Base-by-base conservation (phyloP, 2,329 filamentous ascomycete species). In the Calonectria pseudoturangicola region DNA sequence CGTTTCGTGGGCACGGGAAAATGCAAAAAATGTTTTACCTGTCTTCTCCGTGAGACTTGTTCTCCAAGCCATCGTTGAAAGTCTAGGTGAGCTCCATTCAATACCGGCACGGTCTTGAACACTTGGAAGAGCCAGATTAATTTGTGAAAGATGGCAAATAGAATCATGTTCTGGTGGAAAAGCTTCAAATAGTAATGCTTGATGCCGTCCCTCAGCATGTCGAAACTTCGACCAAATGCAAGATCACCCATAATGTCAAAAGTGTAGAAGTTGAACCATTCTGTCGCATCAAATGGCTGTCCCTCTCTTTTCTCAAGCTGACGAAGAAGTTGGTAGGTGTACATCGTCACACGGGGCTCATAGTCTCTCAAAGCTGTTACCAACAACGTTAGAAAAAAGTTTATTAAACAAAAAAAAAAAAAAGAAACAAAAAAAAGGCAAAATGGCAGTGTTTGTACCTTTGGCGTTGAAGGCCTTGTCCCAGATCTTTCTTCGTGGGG, bases 211-310 rank as follows among this genome's bases (percentile, higher is more conserved):
- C 39, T 7, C 7, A 77, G 50, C 41, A 45, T 63, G 58, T 63
- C 12, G 7, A 77, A 77, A 36, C 73, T 74, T 1, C 71, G 75
- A 0, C 75, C 75, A 16, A 77, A 77, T 0, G 75, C 68, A 0
- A 77, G 71, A 3, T 77, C 71, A 0, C 73, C 73, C 64, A 77
- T 74, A 7, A 77, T 73, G 2, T 77, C 75, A 2, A 77, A 77
- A 0, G 68, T 68, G 43, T 73, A 77, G 1, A 73, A 77, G 43
- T 74, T 71, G 1, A 70, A 62, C 75, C 75, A 77, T 2, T 25
- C 9, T 0, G 54, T n/a, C 0, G 70, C 18, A 0, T 77, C 58
- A 5, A 77, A 50, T 0, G 73, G 54, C 0, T 56, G 25, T 0
- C 63, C 71, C 0, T 54, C 66, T 2, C 25, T 41, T 0, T 51